Percentiles rank a stretch among this genome's conserved stretches.
Evolutionary conservation across 345 rosid species (phyloP).

Genomic region (Brassica rapa): DNA sequence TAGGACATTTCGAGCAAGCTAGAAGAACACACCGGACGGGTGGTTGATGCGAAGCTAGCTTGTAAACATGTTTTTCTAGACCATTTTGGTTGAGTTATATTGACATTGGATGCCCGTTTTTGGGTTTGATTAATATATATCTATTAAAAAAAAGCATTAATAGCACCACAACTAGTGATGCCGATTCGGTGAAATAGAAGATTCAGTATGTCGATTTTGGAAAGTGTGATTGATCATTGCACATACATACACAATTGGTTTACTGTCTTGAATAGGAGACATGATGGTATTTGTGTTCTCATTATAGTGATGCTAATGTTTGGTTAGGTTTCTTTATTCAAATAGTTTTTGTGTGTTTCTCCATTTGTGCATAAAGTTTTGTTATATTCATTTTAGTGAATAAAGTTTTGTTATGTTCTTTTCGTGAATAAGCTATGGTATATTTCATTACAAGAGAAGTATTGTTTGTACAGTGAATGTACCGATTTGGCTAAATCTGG

Average conservation of each 20-base stretch:
- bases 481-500: no score
- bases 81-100: no score
- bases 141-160: no score
- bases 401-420: neutral
- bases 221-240: neutral
- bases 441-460: neutral
- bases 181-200: neutral
- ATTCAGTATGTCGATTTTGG: neutral
- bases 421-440: neutral
- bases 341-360: neutral
- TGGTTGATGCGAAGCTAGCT: no score
- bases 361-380: neutral
- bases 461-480: no score
- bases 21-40: no score
- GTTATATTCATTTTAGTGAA: neutral
- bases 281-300: neutral
- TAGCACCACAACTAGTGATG: neutral
- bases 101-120: no score
- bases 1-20: no score
- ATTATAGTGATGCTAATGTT: neutral
- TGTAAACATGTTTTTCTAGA: no score
- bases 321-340: neutral
- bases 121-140: no score
- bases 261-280: no score
- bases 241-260: neutral